Conservation (phyloP, 164 flowering plant genomes). For the Litsea cubeba region DNA sequence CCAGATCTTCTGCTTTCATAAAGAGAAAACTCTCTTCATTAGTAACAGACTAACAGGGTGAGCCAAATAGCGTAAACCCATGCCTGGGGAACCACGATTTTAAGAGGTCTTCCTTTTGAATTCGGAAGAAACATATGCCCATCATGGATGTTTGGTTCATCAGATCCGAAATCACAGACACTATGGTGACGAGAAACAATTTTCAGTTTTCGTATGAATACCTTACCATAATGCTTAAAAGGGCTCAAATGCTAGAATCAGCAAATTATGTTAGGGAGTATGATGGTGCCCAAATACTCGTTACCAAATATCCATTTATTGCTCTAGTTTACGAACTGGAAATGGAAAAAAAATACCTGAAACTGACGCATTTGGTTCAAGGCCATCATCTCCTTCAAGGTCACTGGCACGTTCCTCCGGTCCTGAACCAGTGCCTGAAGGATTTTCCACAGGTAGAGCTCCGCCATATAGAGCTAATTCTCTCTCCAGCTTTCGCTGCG, state of each 20-base stretch:
- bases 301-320: background rate
- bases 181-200: too few relatives aligned
- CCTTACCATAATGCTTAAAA: too few relatives aligned
- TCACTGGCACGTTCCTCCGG: conserved; percentile 35
- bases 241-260: too few relatives aligned
- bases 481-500: conserved; percentile 70
- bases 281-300: too few relatives aligned
- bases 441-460: conserved; percentile 25
- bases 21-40: background rate
- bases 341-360: conserved; percentile 36
- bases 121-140: too few relatives aligned
- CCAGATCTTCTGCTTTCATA: background rate
- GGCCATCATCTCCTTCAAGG: conserved; percentile 37
- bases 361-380: conserved; percentile 33
- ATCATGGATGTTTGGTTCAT: too few relatives aligned
- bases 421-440: conserved; percentile 17
- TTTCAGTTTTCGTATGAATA: too few relatives aligned
- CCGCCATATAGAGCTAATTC: conserved; percentile 47
- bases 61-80: background rate
- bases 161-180: too few relatives aligned
- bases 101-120: too few relatives aligned
- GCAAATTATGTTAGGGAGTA: too few relatives aligned
- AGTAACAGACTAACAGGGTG: background rate
- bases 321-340: background rate
- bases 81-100: too few relatives aligned